Evolutionary conservation across 179 eudicot species (phyloP).

Genomic region (Amaranthus tricolor): DNA sequence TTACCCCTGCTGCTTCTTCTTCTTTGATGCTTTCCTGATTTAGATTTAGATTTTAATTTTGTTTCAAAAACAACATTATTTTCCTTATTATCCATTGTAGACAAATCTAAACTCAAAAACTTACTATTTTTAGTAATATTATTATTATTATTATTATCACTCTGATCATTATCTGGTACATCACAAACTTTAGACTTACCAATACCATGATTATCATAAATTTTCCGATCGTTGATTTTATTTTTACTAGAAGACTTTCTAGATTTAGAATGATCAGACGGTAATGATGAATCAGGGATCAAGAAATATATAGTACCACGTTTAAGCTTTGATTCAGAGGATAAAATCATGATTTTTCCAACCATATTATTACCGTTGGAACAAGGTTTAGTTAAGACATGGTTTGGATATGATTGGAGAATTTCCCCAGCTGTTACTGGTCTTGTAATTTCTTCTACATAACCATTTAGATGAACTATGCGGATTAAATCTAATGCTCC

Average conservation of each 20-base stretch:
- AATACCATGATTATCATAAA: background rate
- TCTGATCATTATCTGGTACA: background rate
- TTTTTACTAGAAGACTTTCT: background rate
- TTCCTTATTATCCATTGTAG: slow-evolving; percentile 1
- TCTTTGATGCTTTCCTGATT: slow-evolving; percentile 29
- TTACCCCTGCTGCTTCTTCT: slow-evolving; percentile 39
- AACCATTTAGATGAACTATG: slow-evolving; percentile 73
- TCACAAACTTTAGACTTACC: background rate
- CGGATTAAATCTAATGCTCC: slow-evolving; percentile 87
- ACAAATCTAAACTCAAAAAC: slow-evolving; percentile 8
- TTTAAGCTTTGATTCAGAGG: slow-evolving; percentile 65
- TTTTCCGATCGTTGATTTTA: slow-evolving; percentile 6
- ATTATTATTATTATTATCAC: background rate
- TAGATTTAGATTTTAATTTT: slow-evolving; percentile 12
- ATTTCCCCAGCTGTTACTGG: slow-evolving; percentile 60
- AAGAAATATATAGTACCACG: slow-evolving; percentile 76
- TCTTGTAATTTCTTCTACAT: slow-evolving; percentile 66
- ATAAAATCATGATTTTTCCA: slow-evolving; percentile 54
- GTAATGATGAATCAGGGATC: slow-evolving; percentile 57
- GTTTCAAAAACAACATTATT: slow-evolving; percentile 11
- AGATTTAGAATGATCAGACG: slow-evolving; percentile 13
- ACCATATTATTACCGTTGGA: slow-evolving; percentile 48
- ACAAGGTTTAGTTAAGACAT: slow-evolving; percentile 64
- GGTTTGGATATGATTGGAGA: slow-evolving; percentile 59
- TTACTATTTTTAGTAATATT: background rate